Evolutionary conservation across 1,284 basidiomycete species (phyloP), one percentile per base, ranked within the genome.

Genomic region (Cryptococcus wingfieldii): DNA sequence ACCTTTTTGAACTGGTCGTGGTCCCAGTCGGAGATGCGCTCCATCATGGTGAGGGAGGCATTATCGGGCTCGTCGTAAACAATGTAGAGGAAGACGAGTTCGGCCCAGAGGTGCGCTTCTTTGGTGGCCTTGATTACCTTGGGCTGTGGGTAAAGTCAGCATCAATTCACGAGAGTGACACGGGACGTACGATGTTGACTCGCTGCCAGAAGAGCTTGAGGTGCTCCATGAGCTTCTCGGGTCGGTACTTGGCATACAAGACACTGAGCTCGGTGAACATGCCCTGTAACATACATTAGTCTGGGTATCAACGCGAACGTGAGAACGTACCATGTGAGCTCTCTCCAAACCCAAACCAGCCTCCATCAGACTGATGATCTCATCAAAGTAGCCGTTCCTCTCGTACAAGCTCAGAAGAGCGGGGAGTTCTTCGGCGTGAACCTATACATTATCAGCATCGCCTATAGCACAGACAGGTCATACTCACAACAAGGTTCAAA

Each of bases 1-100:
- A 92, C 86, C 66, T 96, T 93, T 81, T 96, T 96, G 86, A 98
- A 98, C 76, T 97, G 93, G 71, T 92, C 95, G 80, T 98, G 95
- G 62, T 99, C 94, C 94, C 94, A 98, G 54, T 97, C 93, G 27
- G 90, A 84, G 2, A 95, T 89, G 47, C 93, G 88, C 77, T 99
- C 96, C 76, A 98, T 98, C 89, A 97, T 98, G 3, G 92, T 90
- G 16, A 77, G 55, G 46, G 70, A 69, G 23, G 74, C 74, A 48
- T 77, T 76, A 59, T 77, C 76, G 16, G 72, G 73, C 60, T 77
- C 75, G 43, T 75, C 95, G 71, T 98, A 98, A 79, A 96, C 96
- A 80, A 97, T 87, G 79, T 98, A 98, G 51, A 98, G 80, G 84
- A 94, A 98, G 47, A 98, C 95, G 18, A 98, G 84, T 75, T 98